A percentile compares a stretch with the other conserved stretches of the same genome.
These are phyloP conservation scores for Byssochlamys sp. DNA, from an alignment of 2,329 filamentous ascomycete genomes.

Conservation along the genomic window DNA sequence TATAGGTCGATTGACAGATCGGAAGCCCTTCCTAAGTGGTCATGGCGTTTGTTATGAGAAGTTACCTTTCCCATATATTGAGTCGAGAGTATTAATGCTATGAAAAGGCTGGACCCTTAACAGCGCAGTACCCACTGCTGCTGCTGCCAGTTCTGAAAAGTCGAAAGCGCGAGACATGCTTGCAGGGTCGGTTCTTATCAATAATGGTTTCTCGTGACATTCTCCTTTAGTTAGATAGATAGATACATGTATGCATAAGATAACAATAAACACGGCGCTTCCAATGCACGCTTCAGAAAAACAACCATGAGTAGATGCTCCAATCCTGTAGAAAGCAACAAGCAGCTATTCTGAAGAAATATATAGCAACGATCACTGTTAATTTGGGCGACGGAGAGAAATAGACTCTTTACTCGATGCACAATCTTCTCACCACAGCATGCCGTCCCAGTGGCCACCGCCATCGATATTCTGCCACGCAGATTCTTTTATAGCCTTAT, in stretches of 20 bases:
- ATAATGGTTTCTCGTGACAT: no score
- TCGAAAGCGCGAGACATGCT: no score
- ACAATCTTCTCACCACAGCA: slow-evolving; percentile 15
- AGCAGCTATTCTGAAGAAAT: no score
- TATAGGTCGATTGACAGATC: background rate
- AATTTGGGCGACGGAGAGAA: background rate
- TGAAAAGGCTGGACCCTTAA: background rate
- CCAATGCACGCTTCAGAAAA: no score
- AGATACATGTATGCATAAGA: no score
- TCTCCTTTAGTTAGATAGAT: no score
- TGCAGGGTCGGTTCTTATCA: no score
- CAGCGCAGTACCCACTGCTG: no score
- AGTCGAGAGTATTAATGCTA: background rate
- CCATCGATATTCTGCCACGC: slow-evolving; percentile 76
- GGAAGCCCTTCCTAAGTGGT: background rate
- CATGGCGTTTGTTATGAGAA: background rate
- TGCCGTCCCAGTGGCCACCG: slow-evolving; percentile 50
- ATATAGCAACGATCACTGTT: background rate
- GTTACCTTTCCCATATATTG: background rate
- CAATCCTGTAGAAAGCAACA: no score
- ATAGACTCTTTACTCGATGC: background rate
- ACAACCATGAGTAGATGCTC: no score
- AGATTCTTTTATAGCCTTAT: slow-evolving; percentile 48
- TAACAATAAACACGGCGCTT: no score
- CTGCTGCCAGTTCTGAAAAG: no score